These are phyloP conservation scores for Rubia yunnanensis DNA, from an alignment of 257 asterid genomes.

Conservation along the genomic window DNA sequence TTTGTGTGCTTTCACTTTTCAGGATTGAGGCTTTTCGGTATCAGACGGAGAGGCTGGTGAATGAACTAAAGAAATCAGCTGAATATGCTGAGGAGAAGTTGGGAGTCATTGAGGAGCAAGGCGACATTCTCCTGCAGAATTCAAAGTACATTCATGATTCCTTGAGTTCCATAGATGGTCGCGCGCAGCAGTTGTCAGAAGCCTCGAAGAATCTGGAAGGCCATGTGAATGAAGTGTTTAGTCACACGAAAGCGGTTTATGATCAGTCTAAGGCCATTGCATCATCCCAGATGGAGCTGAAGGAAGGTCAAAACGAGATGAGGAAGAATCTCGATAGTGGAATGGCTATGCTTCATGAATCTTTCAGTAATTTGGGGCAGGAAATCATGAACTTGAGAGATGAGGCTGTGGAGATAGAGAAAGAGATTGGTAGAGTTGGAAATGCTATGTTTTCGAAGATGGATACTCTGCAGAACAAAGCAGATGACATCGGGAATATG, in stretches of 20 bases:
- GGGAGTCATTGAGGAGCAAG: slow-evolving; percentile 43
- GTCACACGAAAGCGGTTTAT: slow-evolving; percentile 39
- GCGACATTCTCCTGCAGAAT: slow-evolving; percentile 35
- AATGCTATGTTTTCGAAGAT: slow-evolving; percentile 54
- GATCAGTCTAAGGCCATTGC: slow-evolving; percentile 63
- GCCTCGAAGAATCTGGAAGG: slow-evolving; percentile 47
- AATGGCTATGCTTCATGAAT: slow-evolving; percentile 40
- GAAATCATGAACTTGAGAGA: slow-evolving; percentile 42
- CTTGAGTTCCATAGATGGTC: slow-evolving; percentile 35
- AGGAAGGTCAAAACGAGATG: slow-evolving; percentile 51
- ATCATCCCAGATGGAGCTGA: slow-evolving; percentile 52
- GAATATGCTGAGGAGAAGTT: slow-evolving; percentile 60
- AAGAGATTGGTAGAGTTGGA: slow-evolving; percentile 60
- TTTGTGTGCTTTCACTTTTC: background rate
- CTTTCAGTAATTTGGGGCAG: slow-evolving; percentile 40
- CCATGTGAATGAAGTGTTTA: slow-evolving; percentile 42
- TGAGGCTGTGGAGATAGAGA: slow-evolving; percentile 62
- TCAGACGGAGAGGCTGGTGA: slow-evolving; percentile 73
- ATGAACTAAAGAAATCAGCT: slow-evolving; percentile 50
- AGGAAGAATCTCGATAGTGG: slow-evolving; percentile 57
- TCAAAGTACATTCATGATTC: slow-evolving; percentile 48
- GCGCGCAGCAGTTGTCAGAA: slow-evolving; percentile 42
- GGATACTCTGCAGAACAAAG: slow-evolving; percentile 45
- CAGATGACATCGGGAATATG: slow-evolving; percentile 55
- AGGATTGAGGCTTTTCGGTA: slow-evolving; percentile 67